Evolutionary conservation across 148 eudicot species (phyloP).

Genomic region (Vaccinium vitisidaea): DNA sequence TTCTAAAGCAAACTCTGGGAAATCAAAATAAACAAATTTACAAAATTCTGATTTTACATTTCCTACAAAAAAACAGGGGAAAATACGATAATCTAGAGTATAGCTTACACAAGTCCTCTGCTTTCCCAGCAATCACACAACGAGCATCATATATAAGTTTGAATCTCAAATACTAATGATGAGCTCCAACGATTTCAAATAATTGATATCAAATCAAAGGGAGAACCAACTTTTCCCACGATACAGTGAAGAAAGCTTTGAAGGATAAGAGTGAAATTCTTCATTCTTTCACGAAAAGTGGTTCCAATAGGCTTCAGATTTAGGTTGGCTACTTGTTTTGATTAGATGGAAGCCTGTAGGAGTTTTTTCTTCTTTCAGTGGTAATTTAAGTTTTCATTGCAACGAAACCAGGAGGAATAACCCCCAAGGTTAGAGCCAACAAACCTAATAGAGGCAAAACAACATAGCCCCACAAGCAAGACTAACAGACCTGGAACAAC

Average conservation of each 20-base stretch:
- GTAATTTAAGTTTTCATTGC: background rate
- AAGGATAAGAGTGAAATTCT: background rate
- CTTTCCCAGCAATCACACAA: background rate
- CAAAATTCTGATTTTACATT: background rate
- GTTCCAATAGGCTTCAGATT: background rate
- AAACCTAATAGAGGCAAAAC: background rate
- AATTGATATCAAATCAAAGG: background rate
- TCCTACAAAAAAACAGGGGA: background rate
- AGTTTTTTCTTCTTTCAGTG: background rate
- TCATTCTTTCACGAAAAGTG: background rate
- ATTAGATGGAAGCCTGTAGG: no score
- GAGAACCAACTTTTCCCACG: background rate
- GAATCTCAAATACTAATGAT: background rate
- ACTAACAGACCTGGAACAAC: background rate
- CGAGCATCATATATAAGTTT: background rate
- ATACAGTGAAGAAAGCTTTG: background rate
- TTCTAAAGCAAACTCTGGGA: slow-evolving; percentile 29
- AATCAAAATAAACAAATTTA: background rate
- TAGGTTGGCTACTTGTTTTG: background rate
- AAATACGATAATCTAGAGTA: background rate
- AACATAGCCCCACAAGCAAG: background rate
- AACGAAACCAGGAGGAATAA: background rate
- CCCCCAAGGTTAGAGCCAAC: background rate
- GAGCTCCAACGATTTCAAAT: background rate
- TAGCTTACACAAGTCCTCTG: background rate